A percentile compares a stretch with the other conserved stretches of the same genome.
These are phyloP conservation scores for Backusella tarrabulga DNA, from an alignment of 192 early-diverging fungal species.

Conservation along the genomic window DNA sequence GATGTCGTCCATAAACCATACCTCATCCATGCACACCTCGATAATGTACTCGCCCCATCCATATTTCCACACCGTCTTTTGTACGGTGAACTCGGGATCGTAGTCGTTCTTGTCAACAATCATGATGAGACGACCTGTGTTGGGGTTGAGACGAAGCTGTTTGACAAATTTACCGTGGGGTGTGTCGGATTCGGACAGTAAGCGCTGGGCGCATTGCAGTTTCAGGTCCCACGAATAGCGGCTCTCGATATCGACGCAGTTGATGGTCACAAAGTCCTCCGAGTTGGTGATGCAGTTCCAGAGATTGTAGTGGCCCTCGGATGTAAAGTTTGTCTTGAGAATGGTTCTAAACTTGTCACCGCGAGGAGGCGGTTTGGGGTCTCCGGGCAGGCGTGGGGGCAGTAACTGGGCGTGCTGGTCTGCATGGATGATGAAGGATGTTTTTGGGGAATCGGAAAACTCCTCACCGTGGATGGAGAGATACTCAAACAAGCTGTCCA, in stretches of 20 bases:
- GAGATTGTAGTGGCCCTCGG: conserved; percentile 30
- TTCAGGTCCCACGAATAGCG: conserved; percentile 40
- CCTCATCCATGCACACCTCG: conserved; percentile 41
- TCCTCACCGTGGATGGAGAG: conserved; percentile 17
- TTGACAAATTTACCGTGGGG: conserved; percentile 37
- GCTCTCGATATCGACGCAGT: conserved; percentile 33
- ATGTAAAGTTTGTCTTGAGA: conserved; percentile 23
- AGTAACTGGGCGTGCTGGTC: conserved; percentile 17
- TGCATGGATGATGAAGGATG: conserved; percentile 19
- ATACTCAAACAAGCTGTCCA: conserved; percentile 28
- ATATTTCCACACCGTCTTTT: conserved; percentile 40
- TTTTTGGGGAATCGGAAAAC: conserved; percentile 28
- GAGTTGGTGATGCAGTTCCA: conserved; percentile 40
- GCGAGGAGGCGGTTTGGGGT: background rate
- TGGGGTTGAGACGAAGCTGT: conserved; percentile 18
- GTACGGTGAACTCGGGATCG: conserved; percentile 18
- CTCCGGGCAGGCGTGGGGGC: background rate
- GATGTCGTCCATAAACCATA: conserved; percentile 29
- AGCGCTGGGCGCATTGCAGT: conserved; percentile 29
- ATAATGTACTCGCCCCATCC: conserved; percentile 41
- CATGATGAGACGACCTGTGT: conserved; percentile 30
- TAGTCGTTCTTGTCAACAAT: conserved; percentile 21
- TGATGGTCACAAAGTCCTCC: conserved; percentile 24
- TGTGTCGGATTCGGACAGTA: conserved; percentile 24
- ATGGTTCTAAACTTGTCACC: conserved; percentile 17